These are phyloP conservation scores for Aegilops longissima DNA, from an alignment of 176 grass and related monocot genomes.

Conservation along the genomic window DNA sequence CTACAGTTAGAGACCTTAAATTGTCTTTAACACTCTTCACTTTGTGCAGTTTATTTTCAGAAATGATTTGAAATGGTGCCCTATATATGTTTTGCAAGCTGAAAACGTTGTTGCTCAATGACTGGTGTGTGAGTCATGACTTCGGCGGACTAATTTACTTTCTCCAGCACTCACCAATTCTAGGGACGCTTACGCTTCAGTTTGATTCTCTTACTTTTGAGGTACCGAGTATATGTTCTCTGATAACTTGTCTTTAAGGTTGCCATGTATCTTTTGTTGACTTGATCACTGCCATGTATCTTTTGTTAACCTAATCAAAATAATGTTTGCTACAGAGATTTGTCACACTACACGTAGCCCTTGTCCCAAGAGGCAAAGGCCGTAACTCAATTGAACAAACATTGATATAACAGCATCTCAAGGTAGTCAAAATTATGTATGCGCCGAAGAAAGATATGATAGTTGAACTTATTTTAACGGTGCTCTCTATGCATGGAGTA, in stretches of 20 bases:
- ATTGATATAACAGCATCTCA: not conserved
- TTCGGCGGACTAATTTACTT: not conserved
- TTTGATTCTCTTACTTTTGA: not conserved
- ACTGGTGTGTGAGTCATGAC: not conserved
- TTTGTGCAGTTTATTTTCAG: too few relatives aligned
- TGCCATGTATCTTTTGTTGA: not conserved
- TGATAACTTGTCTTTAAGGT: not conserved
- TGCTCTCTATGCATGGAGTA: not conserved
- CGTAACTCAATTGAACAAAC: not conserved
- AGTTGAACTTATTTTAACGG: not conserved
- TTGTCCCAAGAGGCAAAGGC: not conserved
- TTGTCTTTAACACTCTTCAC: too few relatives aligned
- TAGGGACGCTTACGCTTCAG: not conserved
- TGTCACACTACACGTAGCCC: not conserved
- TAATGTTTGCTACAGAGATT: not conserved
- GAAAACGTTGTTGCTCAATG: not conserved
- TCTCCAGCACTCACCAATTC: not conserved
- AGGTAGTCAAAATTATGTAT: not conserved
- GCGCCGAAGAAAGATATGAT: not conserved
- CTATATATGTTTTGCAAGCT: too few relatives aligned
- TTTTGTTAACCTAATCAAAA: not conserved
- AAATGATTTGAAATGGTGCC: too few relatives aligned
- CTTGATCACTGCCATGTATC: not conserved
- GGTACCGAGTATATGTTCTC: not conserved
- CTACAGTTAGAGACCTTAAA: too few relatives aligned